Conservation (phyloP, 2,329 filamentous ascomycete species). For the Grosmannia penicillata region DNA sequence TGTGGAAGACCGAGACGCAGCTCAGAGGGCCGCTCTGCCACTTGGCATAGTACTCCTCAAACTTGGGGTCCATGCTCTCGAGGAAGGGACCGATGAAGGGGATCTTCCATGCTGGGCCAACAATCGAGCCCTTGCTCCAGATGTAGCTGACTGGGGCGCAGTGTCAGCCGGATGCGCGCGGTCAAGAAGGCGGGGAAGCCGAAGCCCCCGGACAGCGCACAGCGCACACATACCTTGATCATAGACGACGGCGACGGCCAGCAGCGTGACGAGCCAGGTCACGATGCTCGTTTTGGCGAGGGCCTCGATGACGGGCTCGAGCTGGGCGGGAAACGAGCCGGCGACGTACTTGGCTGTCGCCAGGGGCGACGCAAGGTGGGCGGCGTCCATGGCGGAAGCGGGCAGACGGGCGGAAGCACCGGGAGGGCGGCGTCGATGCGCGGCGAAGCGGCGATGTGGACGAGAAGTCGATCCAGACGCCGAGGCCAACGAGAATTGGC, state of each 20-base stretch:
- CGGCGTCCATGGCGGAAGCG: slow-evolving; percentile 27
- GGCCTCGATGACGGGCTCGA: slow-evolving; percentile 39
- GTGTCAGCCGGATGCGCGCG: slow-evolving; percentile 1
- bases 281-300: slow-evolving; percentile 41
- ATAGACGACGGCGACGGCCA: slow-evolving; percentile 62
- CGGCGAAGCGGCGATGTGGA: neutral
- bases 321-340: slow-evolving; percentile 36
- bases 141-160: slow-evolving; percentile 53
- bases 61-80: slow-evolving; percentile 81
- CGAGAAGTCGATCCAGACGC: neutral
- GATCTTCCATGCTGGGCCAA: slow-evolving; percentile 59
- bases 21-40: slow-evolving; percentile 85
- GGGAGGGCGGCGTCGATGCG: neutral
- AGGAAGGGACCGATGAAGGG: slow-evolving; percentile 94
- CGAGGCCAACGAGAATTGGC: neutral
- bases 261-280: slow-evolving; percentile 53
- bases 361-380: slow-evolving; percentile 50
- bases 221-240: slow-evolving; percentile 63
- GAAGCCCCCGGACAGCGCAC: slow-evolving; percentile 23
- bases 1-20: slow-evolving; percentile 98
- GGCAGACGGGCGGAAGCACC: neutral
- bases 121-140: slow-evolving; percentile 59
- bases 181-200: neutral
- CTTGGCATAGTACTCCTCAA: slow-evolving; percentile 80
- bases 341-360: slow-evolving; percentile 39